Evolutionary conservation across 23 red algal species (phyloP).

Genomic region (Gracilaria vermiculophylla): DNA sequence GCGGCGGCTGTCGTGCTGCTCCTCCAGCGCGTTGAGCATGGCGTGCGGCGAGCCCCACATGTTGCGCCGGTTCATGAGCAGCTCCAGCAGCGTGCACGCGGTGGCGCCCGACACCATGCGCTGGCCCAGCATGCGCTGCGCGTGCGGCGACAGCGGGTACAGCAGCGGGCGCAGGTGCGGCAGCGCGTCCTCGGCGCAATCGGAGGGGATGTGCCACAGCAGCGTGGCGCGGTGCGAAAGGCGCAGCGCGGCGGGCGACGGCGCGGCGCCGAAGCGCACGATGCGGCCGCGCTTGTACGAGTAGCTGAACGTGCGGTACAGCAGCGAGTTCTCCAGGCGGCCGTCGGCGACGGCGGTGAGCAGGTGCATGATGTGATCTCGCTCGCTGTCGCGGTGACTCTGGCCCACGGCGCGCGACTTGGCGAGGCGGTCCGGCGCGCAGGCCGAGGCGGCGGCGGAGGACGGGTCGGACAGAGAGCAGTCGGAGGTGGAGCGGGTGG

Average conservation of each 20-base stretch:
- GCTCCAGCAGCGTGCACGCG: conserved; percentile 15
- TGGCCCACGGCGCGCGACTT: conserved; percentile 61
- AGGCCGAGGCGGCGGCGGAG: too few species aligned
- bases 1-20: neutral
- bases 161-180: neutral
- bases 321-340: conserved; percentile 28
- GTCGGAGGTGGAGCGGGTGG: neutral
- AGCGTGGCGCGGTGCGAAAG: neutral
- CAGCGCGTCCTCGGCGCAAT: neutral
- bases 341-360: conserved; percentile 1
- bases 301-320: conserved; percentile 10
- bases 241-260: neutral
- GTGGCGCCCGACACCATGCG: conserved; percentile 27
- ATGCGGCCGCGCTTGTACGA: neutral
- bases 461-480: neutral
- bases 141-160: neutral
- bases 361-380: conserved; percentile 33
- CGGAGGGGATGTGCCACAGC: neutral
- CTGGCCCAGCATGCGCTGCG: neutral
- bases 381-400: conserved; percentile 53
- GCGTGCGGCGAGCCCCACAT: neutral
- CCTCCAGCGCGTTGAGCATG: neutral
- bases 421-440: neutral
- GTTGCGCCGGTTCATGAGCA: conserved; percentile 37
- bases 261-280: neutral